These are phyloP conservation scores for Yamadazyma laniorum DNA, from an alignment of 805 yeast species.

Conservation along the genomic window DNA sequence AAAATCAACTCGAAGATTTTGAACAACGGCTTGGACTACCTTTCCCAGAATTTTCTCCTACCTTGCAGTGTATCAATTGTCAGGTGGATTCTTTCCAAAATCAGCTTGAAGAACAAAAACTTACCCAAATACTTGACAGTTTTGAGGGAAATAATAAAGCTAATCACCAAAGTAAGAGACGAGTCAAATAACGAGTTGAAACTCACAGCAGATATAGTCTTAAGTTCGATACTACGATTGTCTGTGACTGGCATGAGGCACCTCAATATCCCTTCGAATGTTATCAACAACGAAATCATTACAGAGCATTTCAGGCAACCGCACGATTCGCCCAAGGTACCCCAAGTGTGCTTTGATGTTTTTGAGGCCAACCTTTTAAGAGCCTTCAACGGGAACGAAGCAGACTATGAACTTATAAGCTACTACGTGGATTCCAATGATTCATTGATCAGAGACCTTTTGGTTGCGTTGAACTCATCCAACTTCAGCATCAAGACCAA, in stretches of 20 bases:
- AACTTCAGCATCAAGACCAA: slow-evolving; percentile 11
- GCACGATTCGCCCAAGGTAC: slow-evolving; percentile 1
- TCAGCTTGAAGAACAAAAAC: slow-evolving; percentile 13
- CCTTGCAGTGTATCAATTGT: slow-evolving; percentile 44
- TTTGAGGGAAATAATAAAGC: slow-evolving; percentile 25
- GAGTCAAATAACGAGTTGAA: slow-evolving; percentile 20
- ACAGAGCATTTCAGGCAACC: neutral
- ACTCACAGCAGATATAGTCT: slow-evolving; percentile 21
- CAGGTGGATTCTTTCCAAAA: slow-evolving; percentile 27
- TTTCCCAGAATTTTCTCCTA: slow-evolving; percentile 74
- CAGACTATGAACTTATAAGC: slow-evolving; percentile 8
- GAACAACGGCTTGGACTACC: slow-evolving; percentile 80
- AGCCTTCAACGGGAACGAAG: slow-evolving; percentile 10
- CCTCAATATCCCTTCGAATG: slow-evolving; percentile 1
- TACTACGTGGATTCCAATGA: slow-evolving; percentile 7
- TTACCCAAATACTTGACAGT: slow-evolving; percentile 19
- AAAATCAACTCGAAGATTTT: slow-evolving; percentile 59
- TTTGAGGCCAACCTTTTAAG: slow-evolving; percentile 13
- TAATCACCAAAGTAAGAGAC: slow-evolving; percentile 16
- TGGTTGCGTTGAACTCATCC: slow-evolving; percentile 1
- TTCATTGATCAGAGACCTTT: slow-evolving; percentile 3
- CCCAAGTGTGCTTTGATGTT: slow-evolving; percentile 6
- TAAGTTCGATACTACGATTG: slow-evolving; percentile 21
- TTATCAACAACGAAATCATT: neutral
- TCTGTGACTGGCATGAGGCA: slow-evolving; percentile 8